Evolutionary conservation across 2,329 filamentous ascomycete species (phyloP), one percentile per base, ranked within the genome.

Genomic region (Ascochyta clinopodiicola): DNA sequence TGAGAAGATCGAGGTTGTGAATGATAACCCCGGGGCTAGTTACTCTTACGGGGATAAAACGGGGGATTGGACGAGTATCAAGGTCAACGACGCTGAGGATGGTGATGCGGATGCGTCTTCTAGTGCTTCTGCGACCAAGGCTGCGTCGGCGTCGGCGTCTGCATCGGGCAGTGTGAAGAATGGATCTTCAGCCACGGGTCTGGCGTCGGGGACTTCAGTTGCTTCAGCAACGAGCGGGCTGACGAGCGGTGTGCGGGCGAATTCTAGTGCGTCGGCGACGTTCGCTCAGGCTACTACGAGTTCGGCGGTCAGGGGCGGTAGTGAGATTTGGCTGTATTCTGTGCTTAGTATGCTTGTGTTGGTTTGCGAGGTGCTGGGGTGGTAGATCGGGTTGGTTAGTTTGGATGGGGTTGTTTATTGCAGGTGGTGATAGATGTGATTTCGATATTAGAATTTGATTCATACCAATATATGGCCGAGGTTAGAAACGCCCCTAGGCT

Each of bases 41-140:
- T 84, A 84, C 72, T 66, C 71, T 44, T 84, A 79, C 61, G 68
- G 70, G 32, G 81, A 83, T 65, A 64, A 65, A 57, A 76, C 71
- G 21, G 82, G 82, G 24, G 67, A 59, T 31, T 82, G 63, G 45
- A 49, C 78, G 58, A 79, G 76, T 68, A 83, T 83, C 68, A 73
- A 78, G 53, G 62, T 77, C 38, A 58, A 44, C 6, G 43, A 22
- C 13, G 31, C 31, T 15, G 12, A 5, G 12, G 31, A 34, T 15
- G 31, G 4, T 6, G 25, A 29, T 6, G 29, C n/a, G 19, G 39
- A 4, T 2, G 1, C 22, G 44, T 22, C 5, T 13, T 39, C 45
- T 2, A 40, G 37, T 13, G 27, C 37, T n/a, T 25, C 37, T 7
- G 24, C 34, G 25, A 8, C 25, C 2, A 5, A 5, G 25, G 8